Evolutionary conservation across 2,329 filamentous ascomycete genomes (phyloP), one percentile per base, ranked within the genome.

Genomic region (Calonectria fujianensis): DNA sequence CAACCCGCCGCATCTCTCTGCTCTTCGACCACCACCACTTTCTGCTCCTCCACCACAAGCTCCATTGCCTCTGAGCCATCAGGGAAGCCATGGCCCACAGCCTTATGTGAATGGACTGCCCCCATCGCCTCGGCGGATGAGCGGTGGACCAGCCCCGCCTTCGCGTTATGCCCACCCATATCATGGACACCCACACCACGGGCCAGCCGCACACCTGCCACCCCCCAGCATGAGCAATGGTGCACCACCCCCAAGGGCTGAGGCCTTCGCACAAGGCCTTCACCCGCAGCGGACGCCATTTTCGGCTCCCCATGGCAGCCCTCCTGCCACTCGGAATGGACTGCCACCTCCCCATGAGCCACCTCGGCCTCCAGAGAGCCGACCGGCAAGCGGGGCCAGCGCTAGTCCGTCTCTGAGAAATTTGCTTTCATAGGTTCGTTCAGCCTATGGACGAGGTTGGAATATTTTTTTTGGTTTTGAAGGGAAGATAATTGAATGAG

Each of bases 391-490:
- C 66, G 93, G 93, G n/a, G 94, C 94, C 5, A 96, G 94, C 80
- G 93, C 94, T 20, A 96, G 93, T 81, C 94, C 94, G 14, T 95
- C 94, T 13, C 84, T 96, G 75, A 91, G 93, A 79, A 96, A 96
- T 80, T 84, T 96, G 64, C 88, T 96, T 69, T 93, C 91, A 63
- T 95, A 85, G 86, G 29, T 4, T 41, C 24, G 31, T 9, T 29
- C 50, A 27, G 29, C 4, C 48, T 16, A 45, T 39, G 48, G 18
- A 63, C 8, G 35, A 41, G 29, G 16, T 32, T 35, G 7, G 24
- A 35, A 39, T 16, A 16, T 4, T 11, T 4, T 48, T 48, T 24
- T 13, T 24, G 18, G n/a, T 27, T 54, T 29, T 48, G 31, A 37
- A 16, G 13, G 51, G 37, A 67, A n/a, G 39, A 27, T 27, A 7